Percentiles rank a stretch among this genome's conserved stretches.
phyloP scores from a whole-genome alignment of 169 alveolate species.

The Plasmodium inui region DNA sequence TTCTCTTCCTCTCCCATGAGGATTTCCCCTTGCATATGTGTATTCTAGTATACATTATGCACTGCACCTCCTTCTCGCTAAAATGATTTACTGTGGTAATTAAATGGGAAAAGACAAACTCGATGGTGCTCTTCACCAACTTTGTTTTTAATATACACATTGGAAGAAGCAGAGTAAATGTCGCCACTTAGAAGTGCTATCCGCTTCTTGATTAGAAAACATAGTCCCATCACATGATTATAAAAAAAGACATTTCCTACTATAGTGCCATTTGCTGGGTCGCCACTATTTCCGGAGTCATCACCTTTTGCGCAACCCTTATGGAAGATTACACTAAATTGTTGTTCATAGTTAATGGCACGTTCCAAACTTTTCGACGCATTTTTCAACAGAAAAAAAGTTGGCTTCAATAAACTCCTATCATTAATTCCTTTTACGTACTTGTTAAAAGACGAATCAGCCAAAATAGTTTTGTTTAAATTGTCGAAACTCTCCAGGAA shows the following conservation, averaged over 20 bases:
- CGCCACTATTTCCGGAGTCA: not conserved
- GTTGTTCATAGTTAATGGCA: conserved; percentile 16
- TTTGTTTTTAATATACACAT: conserved; percentile 36
- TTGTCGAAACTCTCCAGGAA: not conserved
- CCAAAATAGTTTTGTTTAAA: not conserved
- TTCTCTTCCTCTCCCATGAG: not conserved
- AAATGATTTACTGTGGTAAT: not conserved
- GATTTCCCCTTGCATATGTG: not conserved
- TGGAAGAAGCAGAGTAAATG: conserved; percentile 21
- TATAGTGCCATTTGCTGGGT: not conserved
- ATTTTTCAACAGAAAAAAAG: conserved; percentile 64
- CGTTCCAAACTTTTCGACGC: not conserved
- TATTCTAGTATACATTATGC: not conserved
- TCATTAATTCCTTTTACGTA: conserved; percentile 31
- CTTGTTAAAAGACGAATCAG: conserved; percentile 15
- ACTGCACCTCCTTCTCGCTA: not conserved
- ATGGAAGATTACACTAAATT: conserved; percentile 19
- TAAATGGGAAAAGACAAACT: conserved; percentile 23
- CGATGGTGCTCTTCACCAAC: conserved; percentile 7
- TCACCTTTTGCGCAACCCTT: not conserved
- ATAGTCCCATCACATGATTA: conserved; percentile 60
- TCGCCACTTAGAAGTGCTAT: conserved; percentile 7
- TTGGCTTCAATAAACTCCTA: conserved; percentile 24
- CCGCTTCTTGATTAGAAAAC: conserved; percentile 50
- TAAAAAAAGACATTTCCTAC: conserved; percentile 55